Evolutionary conservation across 768 basidiomycete species (phyloP), one percentile per base, ranked within the genome.

Genomic region (Leccinum subgranulosum): DNA sequence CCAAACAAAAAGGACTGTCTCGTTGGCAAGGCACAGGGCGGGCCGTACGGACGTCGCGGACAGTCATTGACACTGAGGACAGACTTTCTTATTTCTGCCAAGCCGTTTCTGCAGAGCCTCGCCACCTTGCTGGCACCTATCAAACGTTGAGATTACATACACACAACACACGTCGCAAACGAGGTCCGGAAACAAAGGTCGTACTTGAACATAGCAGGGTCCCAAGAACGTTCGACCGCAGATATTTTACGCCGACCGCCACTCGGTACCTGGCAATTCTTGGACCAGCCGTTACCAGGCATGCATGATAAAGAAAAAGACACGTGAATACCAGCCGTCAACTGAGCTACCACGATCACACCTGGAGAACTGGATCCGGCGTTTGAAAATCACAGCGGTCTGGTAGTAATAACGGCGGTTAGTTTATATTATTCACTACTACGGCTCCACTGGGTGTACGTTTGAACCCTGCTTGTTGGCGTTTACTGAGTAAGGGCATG

Each of bases 341-440:
- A 52, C 39, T 48, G 61, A 43, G 55, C 57, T 59, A 58, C 6
- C n/a, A 12, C 61, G 55, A 60, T 64, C 71, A 51, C 56, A 71
- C 71, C 68, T 69, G 59, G 17, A 66, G 60, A 27, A 74, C 68
- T 59, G 75, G 69, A 60, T 76, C 72, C 39, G 69, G 64, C 21
- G 73, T 72, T 59, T 75, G 72, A 52, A 77, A 70, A 65, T 78
- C 75, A 67, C 72, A 74, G 61, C 67, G 72, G 54, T 66, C 69
- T 74, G 48, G 53, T 53, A 49, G 57, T 59, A 65, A 70, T 68
- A 58, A 58, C 28, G 45, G 62, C 52, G 54, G 56, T 61, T 58
- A 49, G 51, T 39, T 50, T 52, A 51, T 51, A 54, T 48, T 59
- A 52, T 56, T 52, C 56, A 34, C 54, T 54, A 17, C 31, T 33